phyloP scores from a whole-genome alignment of 371 early-diverging fungal species.

The Apophysomyces trapeziformis region DNA sequence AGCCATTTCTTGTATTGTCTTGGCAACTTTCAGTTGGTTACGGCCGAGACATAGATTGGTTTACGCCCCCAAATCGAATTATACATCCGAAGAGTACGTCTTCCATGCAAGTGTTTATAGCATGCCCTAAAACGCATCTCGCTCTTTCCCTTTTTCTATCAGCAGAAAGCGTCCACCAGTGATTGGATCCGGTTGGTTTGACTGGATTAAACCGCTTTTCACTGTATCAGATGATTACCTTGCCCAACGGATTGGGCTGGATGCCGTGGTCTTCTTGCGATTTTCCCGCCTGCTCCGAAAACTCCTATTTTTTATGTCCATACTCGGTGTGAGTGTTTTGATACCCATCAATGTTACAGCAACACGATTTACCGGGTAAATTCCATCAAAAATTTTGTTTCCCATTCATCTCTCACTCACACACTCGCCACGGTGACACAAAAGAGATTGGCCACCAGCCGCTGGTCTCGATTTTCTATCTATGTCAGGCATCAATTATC shows the following conservation, averaged over 20 bases:
- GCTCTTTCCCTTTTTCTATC: background rate
- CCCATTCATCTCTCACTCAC: background rate
- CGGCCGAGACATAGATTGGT: conserved; percentile 53
- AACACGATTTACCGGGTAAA: conserved; percentile 49
- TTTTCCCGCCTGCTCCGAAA: conserved; percentile 66
- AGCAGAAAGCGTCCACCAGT: conserved; percentile 70
- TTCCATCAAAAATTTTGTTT: background rate
- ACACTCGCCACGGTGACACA: conserved; percentile 25
- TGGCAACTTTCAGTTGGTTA: conserved; percentile 48
- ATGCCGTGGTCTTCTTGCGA: conserved; percentile 79
- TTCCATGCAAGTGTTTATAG: background rate
- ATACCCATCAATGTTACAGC: conserved; percentile 68
- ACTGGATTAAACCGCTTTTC: conserved; percentile 71
- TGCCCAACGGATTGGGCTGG: conserved; percentile 73
- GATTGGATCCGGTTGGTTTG: conserved; percentile 60
- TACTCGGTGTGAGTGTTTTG: conserved; percentile 63
- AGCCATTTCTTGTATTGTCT: conserved; percentile 46
- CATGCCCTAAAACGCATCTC: background rate
- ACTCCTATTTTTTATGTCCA: conserved; percentile 56
- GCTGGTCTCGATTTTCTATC: conserved; percentile 39
- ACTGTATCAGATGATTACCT: conserved; percentile 60
- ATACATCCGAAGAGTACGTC: conserved; percentile 42
- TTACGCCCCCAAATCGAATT: conserved; percentile 51
- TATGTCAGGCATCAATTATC: conserved; percentile 39
- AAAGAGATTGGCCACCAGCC: conserved; percentile 53